A percentile compares a stretch with the other conserved stretches of the same genome.
Conservation (phyloP, 192 early-diverging fungal species). For the Spinellus fusiger region DNA sequence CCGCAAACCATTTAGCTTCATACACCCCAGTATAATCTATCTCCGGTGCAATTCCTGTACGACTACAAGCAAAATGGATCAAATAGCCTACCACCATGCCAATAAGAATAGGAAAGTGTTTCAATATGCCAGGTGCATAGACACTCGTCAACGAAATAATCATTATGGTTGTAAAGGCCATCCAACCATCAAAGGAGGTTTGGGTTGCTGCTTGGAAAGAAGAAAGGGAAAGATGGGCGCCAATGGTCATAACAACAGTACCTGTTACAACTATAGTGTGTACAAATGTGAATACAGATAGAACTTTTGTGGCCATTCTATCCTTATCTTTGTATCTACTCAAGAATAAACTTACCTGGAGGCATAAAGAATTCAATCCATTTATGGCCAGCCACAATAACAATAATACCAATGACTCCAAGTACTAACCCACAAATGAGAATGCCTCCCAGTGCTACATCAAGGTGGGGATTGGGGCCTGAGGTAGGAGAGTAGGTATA, state of each 20-base stretch:
- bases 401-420: conserved; percentile 30
- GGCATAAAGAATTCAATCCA: conserved; percentile 50
- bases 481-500: conserved; percentile 30
- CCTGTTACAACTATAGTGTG: conserved; percentile 50
- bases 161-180: conserved; percentile 45
- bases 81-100: conserved; percentile 38
- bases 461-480: conserved; percentile 35
- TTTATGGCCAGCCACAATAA: conserved; percentile 34
- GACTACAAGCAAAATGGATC: conserved; percentile 32
- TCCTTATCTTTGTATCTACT: not conserved
- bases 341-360: conserved; percentile 22
- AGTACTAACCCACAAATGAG: conserved; percentile 46
- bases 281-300: not conserved
- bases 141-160: conserved; percentile 33
- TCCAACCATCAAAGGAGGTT: conserved; percentile 43
- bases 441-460: conserved; percentile 48
- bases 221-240: conserved; percentile 39
- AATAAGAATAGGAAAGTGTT: conserved; percentile 45
- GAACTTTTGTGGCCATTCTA: not conserved
- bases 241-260: conserved; percentile 49
- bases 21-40: conserved; percentile 35
- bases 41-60: conserved; percentile 22
- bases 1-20: conserved; percentile 39
- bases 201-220: conserved; percentile 36
- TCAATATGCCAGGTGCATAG: conserved; percentile 41